Percentiles rank a stretch among this genome's conserved stretches.
These are phyloP conservation scores for Gleditsia sinensis DNA, from an alignment of 306 rosid genomes.

Conservation along the genomic window DNA sequence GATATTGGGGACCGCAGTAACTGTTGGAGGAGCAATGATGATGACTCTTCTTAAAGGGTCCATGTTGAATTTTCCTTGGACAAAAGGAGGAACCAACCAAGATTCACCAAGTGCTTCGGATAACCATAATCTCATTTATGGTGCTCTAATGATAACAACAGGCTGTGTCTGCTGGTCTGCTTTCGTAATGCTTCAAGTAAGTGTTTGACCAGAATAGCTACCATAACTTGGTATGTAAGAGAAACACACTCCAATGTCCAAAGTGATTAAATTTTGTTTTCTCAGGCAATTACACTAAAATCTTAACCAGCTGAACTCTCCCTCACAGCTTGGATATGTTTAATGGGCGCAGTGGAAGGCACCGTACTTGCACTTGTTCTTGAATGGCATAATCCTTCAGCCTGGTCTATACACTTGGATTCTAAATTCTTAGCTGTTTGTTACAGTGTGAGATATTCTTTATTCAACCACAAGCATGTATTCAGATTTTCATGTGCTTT, in stretches of 20 bases:
- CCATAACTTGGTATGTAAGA: too few relatives aligned
- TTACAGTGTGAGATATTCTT: conserved; percentile 43
- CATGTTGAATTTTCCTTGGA: conserved; percentile 43
- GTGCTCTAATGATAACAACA: conserved; percentile 46
- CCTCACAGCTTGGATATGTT: conserved; percentile 54
- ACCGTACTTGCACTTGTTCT: conserved; percentile 40
- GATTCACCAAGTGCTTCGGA: conserved; percentile 16
- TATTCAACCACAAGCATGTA: not conserved
- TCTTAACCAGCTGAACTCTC: conserved; percentile 62
- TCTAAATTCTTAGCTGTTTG: conserved; percentile 40
- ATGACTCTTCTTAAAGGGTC: conserved; percentile 52
- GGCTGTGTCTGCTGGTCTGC: conserved; percentile 58
- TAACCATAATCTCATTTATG: conserved; percentile 45
- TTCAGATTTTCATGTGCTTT: not conserved
- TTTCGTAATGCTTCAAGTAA: conserved; percentile 52
- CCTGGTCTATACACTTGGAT: conserved; percentile 52
- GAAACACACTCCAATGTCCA: not conserved
- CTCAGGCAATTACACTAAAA: conserved; percentile 52
- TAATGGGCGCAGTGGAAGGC: conserved; percentile 42
- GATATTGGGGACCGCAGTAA: conserved; percentile 46
- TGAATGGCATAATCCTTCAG: conserved; percentile 51
- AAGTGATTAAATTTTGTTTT: not conserved
- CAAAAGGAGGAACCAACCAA: conserved; percentile 9
- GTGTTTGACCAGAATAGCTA: not conserved
- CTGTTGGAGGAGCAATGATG: conserved; percentile 61